phyloP scores from a whole-genome alignment of 2,329 filamentous ascomycete genomes.

The Ophiostoma novo-ulmi region DNA sequence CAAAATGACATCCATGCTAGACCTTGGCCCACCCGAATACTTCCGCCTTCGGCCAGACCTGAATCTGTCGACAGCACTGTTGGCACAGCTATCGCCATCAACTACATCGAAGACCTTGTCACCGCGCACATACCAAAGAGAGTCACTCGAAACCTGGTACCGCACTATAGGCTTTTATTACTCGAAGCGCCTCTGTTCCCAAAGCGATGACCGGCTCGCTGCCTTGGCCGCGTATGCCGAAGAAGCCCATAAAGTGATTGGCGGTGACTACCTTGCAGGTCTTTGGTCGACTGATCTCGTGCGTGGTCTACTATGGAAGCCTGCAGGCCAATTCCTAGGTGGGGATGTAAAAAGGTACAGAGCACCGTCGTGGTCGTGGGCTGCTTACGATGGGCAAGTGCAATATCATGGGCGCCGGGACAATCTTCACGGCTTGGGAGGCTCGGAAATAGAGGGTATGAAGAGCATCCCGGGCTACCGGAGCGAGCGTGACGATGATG shows the following conservation, averaged over 20 bases:
- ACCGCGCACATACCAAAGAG: neutral
- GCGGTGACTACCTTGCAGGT: neutral
- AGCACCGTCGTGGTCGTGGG: conserved; percentile 8
- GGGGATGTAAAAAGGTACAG: neutral
- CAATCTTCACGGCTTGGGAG: neutral
- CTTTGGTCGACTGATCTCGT: neutral
- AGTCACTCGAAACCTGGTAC: conserved; percentile 6
- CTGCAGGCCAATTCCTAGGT: neutral
- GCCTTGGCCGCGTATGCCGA: conserved; percentile 7
- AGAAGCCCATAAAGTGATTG: conserved; percentile 3
- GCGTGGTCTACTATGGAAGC: conserved; percentile 2
- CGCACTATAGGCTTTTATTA: neutral
- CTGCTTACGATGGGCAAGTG: neutral
- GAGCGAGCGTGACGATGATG: neutral
- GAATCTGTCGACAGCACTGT: neutral
- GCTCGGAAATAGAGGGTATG: neutral
- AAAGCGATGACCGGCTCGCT: neutral
- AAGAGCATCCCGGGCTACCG: neutral
- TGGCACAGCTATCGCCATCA: neutral
- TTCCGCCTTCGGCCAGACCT: conserved; percentile 6
- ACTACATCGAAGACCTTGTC: neutral
- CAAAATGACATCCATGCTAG: neutral
- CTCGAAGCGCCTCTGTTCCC: neutral
- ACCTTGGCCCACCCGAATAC: neutral
- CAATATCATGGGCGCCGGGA: neutral